Base-by-base conservation (phyloP, 2,329 filamentous ascomycete genomes). In the Nemania sp. region DNA sequence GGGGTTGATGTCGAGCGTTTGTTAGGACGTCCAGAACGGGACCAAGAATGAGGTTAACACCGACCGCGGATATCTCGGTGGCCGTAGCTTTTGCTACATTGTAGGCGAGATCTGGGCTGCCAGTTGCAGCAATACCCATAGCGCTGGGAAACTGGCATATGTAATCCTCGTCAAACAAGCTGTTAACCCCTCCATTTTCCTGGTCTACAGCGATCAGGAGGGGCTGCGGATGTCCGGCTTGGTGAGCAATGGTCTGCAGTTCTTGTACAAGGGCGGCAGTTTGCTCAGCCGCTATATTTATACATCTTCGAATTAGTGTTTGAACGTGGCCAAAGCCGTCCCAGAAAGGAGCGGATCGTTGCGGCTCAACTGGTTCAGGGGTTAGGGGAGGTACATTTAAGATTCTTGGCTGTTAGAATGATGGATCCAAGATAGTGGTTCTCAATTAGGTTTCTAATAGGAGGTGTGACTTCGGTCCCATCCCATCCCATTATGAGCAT, bases 171-270 rank as follows among this genome's bases (percentile, higher is more conserved):
- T 97, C 93, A 67, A 95, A 97, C 2, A 97, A 81, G 73, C 91
- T 96, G 75, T 97, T 97, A 70, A 97, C 93, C 3, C 93, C 92
- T 60, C 94, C 94, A 83, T 99, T 97, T 72, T 99, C 94, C 70
- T 99, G 94, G 68, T 97, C 94, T 31, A 97, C 77, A 33, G 89
- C 92, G 64, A 99, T 97, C 49, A 95, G 79, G 15, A 99, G 76
- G 2, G 94, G 94, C 2, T 93, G 87, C 3, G 89, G 88, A 71
- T 97, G 93, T 17, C 93, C 93, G 55, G 93, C 88, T 72, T 95
- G 83, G 68, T 90, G 89, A 31, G 94, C 94, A 68, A 96, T 93
- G 44, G 86, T 91, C 73, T 99, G 94, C 39, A 99, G 79, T 67
- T 97, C 91, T 67, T 94, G 88, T 24, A 96, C 90, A 36, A 97